These are phyloP conservation scores for Lasiodiplodia sp. DNA, from an alignment of 2,329 filamentous ascomycete species.

Conservation along the genomic window DNA sequence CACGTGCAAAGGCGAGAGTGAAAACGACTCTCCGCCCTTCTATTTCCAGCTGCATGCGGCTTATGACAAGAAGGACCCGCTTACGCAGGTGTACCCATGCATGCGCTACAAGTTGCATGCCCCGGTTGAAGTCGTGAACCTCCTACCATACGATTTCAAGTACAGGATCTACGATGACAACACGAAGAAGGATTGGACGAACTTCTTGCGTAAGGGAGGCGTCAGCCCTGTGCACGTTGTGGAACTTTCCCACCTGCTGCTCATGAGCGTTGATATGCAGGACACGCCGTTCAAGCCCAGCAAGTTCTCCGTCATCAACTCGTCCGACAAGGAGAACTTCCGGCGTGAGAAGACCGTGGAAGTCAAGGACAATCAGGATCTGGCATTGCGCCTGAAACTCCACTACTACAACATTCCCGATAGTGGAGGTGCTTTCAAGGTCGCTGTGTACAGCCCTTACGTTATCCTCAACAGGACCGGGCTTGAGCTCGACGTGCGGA, in stretches of 20 bases:
- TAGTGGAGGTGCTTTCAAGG: slow-evolving; percentile 93
- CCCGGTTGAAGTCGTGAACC: slow-evolving; percentile 91
- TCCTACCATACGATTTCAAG: slow-evolving; percentile 97
- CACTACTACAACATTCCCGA: slow-evolving; percentile 92
- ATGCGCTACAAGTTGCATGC: slow-evolving; percentile 93
- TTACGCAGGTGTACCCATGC: slow-evolving; percentile 86
- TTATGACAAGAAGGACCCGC: slow-evolving; percentile 82
- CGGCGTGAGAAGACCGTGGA: slow-evolving; percentile 78
- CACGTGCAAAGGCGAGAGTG: slow-evolving; percentile 85
- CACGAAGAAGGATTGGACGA: slow-evolving; percentile 98
- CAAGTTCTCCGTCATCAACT: slow-evolving; percentile 97
- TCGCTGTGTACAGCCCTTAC: slow-evolving; percentile 94
- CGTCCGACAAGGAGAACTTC: slow-evolving; percentile 86
- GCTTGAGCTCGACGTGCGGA: slow-evolving; percentile 83
- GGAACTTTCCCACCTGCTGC: slow-evolving; percentile 88
- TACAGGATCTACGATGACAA: slow-evolving; percentile 99
- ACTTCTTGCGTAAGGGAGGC: slow-evolving; percentile 94
- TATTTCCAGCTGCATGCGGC: slow-evolving; percentile 95
- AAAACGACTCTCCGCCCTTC: slow-evolving; percentile 79
- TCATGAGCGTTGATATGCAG: slow-evolving; percentile 95
- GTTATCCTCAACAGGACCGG: slow-evolving; percentile 96
- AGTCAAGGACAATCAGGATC: slow-evolving; percentile 83
- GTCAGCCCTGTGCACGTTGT: slow-evolving; percentile 97
- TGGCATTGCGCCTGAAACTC: slow-evolving; percentile 80
- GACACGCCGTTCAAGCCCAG: slow-evolving; percentile 94